Base-by-base conservation (phyloP, 2,329 filamentous ascomycete genomes). In the Sarocladium kiliense region DNA sequence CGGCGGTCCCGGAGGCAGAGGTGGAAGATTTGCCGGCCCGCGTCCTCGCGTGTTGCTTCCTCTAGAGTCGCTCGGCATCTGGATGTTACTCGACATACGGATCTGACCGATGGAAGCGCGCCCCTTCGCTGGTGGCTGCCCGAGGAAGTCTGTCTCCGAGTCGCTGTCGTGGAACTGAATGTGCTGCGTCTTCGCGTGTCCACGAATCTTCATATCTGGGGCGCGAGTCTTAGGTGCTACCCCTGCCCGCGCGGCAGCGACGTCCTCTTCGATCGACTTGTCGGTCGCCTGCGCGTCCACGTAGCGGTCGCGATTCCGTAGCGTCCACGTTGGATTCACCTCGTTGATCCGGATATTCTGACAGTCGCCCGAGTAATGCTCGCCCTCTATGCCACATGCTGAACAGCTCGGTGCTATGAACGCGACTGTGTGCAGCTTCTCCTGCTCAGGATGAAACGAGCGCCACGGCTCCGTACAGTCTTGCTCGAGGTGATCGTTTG, bases 391-490 rank as follows among this genome's bases (percentile, higher is more conserved):
- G 25, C 82, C 84, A 61, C 84, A 87, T 34, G 65, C 66, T 56
- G 81, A 82, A 66, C 84, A 87, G 54, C 74, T 78, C 1, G 74
- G 68, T 0, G 74, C 73, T 19, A 87, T 73, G 27, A 67, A 65
- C 50, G 68, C 69, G 37, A 85, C 80, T 57, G 74, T 81, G 56
- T 71, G 73, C 50, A 75, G 68, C 14, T 67, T 67, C 16, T 68
- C 63, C 10, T 68, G 61, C 14, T 70, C 66, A 2, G 73, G 74
- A 12, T 70, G 66, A 64, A 79, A 86, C 18, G 76, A 82, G 56
- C 78, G 74, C 84, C 84, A 89, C 23, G 86, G 70, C 49, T 76
- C 71, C 54, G 79, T 76, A 65, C 87, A 90, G 2, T 77, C 69
- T 12, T 72, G 65, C 63, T 89, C 87, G 9, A 77, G 61, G 61